Conservation (phyloP, 176 grass and related monocot genomes). For the Aegilops sharonensis region DNA sequence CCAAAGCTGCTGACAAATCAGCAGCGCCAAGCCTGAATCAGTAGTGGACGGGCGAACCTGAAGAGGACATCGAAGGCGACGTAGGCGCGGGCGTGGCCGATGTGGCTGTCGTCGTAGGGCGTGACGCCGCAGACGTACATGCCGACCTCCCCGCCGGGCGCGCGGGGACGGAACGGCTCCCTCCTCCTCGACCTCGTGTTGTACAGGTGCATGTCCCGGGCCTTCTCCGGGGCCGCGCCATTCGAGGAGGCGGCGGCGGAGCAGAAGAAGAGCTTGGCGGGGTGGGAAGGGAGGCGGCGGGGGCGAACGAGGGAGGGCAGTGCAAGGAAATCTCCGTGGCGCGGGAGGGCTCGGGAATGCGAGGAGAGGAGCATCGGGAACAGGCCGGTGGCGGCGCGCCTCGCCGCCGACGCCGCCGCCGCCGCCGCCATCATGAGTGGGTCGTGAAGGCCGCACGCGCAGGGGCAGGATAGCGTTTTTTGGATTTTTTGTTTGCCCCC, state of each 20-base stretch:
- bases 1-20: not conserved
- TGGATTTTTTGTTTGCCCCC: not conserved
- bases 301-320: not conserved
- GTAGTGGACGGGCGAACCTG: slow-evolving; percentile 39
- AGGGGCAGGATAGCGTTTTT: slow-evolving; percentile 28
- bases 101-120: slow-evolving; percentile 90
- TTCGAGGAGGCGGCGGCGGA: slow-evolving; percentile 23
- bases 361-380: slow-evolving; percentile 35
- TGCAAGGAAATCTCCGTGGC: not conserved
- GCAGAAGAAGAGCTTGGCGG: not conserved
- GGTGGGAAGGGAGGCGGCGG: slow-evolving; percentile 15
- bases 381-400: slow-evolving; percentile 36
- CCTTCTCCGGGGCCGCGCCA: slow-evolving; percentile 3
- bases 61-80: slow-evolving; percentile 90
- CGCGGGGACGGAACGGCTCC: slow-evolving; percentile 60
- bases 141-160: slow-evolving; percentile 55
- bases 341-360: not conserved
- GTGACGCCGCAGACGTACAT: slow-evolving; percentile 99
- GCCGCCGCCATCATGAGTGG: slow-evolving; percentile 15
- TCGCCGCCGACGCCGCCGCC: slow-evolving; percentile 32
- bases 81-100: slow-evolving; percentile 89
- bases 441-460: not conserved
- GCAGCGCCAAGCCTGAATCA: too few relatives aligned
- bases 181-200: slow-evolving; percentile 75
- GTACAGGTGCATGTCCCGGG: slow-evolving; percentile 62